These are phyloP conservation scores for Ilex aquifolium DNA, from an alignment of 257 asterid genomes.

Conservation along the genomic window DNA sequence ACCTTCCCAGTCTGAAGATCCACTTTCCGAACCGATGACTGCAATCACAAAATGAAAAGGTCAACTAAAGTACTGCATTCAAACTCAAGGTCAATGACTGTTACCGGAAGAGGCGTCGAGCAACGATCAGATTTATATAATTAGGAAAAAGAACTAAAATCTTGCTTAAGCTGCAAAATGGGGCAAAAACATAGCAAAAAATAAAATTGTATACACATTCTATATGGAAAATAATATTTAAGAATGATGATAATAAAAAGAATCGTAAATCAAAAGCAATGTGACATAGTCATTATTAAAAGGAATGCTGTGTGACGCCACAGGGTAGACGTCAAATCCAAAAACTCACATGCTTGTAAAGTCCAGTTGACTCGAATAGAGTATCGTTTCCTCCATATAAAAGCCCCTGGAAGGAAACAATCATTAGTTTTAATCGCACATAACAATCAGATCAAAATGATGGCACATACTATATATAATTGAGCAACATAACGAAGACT, in stretches of 20 bases:
- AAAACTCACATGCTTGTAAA: constrained; percentile 71
- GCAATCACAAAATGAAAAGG: constrained; percentile 27
- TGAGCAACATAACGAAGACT: neutral
- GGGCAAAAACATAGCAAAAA: neutral
- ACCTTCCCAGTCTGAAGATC: constrained; percentile 81
- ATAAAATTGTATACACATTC: neutral
- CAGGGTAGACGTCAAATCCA: neutral
- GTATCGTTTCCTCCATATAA: constrained; percentile 74
- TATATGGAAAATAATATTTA: no score
- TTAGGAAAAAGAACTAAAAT: neutral
- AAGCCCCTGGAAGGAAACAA: constrained; percentile 62
- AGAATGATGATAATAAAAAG: no score
- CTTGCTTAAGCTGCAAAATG: neutral
- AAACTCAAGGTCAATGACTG: constrained; percentile 8
- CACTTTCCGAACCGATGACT: constrained; percentile 93
- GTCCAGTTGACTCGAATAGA: constrained; percentile 86
- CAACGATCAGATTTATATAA: neutral
- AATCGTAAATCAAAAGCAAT: no score
- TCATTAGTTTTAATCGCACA: no score
- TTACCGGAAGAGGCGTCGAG: constrained; percentile 2
- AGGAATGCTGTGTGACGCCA: no score
- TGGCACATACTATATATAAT: neutral
- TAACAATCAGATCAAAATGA: neutral
- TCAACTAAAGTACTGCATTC: constrained; percentile 13
- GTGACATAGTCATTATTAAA: no score